Percentiles rank a stretch among this genome's conserved stretches.
Conservation (phyloP, 768 basidiomycete species). For the Infundibulicybe gibba region DNA sequence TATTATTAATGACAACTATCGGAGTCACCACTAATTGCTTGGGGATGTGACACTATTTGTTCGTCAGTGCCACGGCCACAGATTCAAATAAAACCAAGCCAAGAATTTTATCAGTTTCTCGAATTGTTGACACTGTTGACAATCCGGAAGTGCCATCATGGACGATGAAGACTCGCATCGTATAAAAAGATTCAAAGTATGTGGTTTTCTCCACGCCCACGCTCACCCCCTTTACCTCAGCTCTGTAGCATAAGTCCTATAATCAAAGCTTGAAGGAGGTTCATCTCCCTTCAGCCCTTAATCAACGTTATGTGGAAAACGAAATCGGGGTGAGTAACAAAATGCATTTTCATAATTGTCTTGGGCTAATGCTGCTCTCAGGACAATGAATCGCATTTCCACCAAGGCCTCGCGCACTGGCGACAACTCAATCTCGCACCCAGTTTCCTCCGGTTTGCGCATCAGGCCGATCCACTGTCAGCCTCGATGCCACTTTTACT, state of each 20-base stretch:
- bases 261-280: slow-evolving; percentile 62
- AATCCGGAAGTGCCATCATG: slow-evolving; percentile 1
- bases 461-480: slow-evolving; percentile 55
- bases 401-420: slow-evolving; percentile 70
- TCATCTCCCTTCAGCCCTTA: slow-evolving; percentile 66
- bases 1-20: not conserved
- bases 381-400: slow-evolving; percentile 81
- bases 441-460: slow-evolving; percentile 68
- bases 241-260: slow-evolving; percentile 68
- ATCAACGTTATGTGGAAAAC: slow-evolving; percentile 50
- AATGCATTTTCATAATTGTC: not conserved
- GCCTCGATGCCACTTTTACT: slow-evolving; percentile 78
- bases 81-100: not conserved
- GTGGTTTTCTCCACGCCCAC: not conserved
- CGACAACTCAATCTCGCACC: slow-evolving; percentile 77
- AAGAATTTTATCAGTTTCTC: too few species aligned
- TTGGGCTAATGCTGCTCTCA: slow-evolving; percentile 19
- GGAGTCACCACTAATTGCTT: not conserved
- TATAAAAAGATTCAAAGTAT: slow-evolving; percentile 51
- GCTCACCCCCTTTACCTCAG: not conserved
- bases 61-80: not conserved
- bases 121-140: not conserved
- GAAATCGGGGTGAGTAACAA: slow-evolving; percentile 50
- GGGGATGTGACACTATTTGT: too few species aligned
- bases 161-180: slow-evolving; percentile 23